phyloP scores from a whole-genome alignment of 1,284 basidiomycete genomes.

The Abortiporus biennis region DNA sequence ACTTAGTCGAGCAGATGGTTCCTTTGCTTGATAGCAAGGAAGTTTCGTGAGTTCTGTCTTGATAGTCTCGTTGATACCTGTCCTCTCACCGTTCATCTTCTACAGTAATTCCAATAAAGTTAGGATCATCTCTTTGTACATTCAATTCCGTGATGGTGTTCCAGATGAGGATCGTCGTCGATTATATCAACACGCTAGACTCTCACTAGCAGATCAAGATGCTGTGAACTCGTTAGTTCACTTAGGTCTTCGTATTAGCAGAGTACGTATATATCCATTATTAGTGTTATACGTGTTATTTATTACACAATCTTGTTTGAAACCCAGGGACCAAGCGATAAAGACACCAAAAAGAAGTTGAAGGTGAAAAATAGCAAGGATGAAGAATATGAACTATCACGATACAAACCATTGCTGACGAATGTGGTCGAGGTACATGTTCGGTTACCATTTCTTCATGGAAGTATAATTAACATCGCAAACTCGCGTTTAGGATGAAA shows the following conservation, averaged over 20 bases:
- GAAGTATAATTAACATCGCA: background rate
- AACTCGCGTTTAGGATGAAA: conserved; percentile 76
- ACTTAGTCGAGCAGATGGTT: conserved; percentile 97
- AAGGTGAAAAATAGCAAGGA: conserved; percentile 73
- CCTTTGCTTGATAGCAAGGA: conserved; percentile 86
- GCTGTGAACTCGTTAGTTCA: conserved; percentile 85
- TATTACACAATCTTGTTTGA: background rate
- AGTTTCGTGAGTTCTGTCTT: conserved; percentile 55
- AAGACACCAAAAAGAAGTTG: conserved; percentile 72
- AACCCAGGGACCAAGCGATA: conserved; percentile 58
- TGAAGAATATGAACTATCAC: conserved; percentile 93
- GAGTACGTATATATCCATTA: conserved; percentile 42
- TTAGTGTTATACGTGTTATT: background rate
- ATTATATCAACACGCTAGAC: conserved; percentile 93
- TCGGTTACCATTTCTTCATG: background rate
- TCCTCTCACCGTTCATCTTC: background rate
- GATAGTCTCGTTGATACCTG: background rate
- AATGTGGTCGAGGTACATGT: conserved; percentile 44
- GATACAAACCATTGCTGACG: conserved; percentile 86
- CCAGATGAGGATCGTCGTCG: conserved; percentile 95
- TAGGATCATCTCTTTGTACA: conserved; percentile 94
- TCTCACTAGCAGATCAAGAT: conserved; percentile 89
- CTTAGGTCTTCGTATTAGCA: conserved; percentile 80
- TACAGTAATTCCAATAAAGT: conserved; percentile 87
- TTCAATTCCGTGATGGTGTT: conserved; percentile 93